These are phyloP conservation scores for Priceomyces castillae DNA, from an alignment of 805 yeast species.

Conservation along the genomic window DNA sequence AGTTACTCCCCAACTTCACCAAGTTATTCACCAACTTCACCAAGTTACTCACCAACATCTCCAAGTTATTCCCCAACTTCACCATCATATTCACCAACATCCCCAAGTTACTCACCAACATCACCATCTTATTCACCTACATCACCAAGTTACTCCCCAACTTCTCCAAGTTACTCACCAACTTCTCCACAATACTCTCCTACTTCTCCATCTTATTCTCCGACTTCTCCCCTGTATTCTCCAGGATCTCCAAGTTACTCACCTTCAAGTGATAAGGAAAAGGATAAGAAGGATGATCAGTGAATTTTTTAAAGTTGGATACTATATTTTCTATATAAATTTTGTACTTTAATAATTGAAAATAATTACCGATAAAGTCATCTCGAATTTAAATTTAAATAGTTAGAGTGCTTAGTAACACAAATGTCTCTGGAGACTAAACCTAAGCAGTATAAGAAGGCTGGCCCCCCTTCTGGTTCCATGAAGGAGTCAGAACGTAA, in stretches of 20 bases:
- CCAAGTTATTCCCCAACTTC: constrained; percentile 78
- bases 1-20: constrained; percentile 65
- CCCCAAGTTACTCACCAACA: constrained; percentile 76
- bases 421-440: neutral
- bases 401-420: neutral
- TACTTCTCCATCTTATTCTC: constrained; percentile 54
- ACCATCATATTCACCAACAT: constrained; percentile 67
- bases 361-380: neutral
- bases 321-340: constrained; percentile 1
- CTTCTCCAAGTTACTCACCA: constrained; percentile 76
- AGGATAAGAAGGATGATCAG: constrained; percentile 1
- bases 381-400: neutral
- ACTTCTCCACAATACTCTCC: constrained; percentile 64
- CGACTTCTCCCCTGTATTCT: constrained; percentile 47
- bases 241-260: constrained; percentile 54
- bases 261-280: constrained; percentile 45
- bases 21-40: constrained; percentile 69
- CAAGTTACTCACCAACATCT: constrained; percentile 69
- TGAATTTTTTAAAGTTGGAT: neutral
- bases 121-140: constrained; percentile 62
- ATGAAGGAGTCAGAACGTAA: constrained; percentile 49
- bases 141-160: constrained; percentile 60
- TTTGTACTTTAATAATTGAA: constrained; percentile 2
- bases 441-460: neutral
- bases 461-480: constrained; percentile 26